Evolutionary conservation across 306 rosid species (phyloP).

Genomic region (Gleditsia sinensis): DNA sequence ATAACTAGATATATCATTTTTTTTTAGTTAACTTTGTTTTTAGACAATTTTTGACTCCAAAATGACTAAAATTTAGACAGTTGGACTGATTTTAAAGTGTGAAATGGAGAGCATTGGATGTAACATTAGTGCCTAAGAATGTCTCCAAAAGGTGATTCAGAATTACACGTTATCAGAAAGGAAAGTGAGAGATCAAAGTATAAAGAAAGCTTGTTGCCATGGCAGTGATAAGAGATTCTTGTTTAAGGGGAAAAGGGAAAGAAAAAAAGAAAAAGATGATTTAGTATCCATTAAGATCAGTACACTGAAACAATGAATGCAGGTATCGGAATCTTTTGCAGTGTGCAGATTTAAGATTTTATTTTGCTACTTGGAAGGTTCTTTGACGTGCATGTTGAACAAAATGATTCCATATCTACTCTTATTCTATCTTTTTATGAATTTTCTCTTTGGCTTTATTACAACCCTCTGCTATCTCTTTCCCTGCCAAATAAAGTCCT

Average conservation of each 20-base stretch:
- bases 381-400: conserved; percentile 19
- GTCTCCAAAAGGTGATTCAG: not conserved
- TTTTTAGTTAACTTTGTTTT: too few relatives aligned
- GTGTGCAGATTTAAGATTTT: not conserved
- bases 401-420: conserved; percentile 19
- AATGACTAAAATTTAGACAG: not conserved
- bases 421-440: not conserved
- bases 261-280: not conserved
- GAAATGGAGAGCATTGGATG: not conserved
- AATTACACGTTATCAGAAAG: not conserved
- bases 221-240: not conserved
- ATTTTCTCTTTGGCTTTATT: conserved; percentile 2
- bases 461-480: not conserved
- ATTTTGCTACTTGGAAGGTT: conserved; percentile 10
- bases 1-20: too few relatives aligned
- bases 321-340: conserved; percentile 20
- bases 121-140: not conserved
- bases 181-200: not conserved
- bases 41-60: too few relatives aligned
- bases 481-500: not conserved
- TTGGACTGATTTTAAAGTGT: not conserved
- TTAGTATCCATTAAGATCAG: not conserved
- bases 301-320: not conserved
- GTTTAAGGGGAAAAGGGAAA: not conserved
- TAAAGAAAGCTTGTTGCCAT: not conserved